Conservation (phyloP, 148 eudicot species). For the Diospyros kaki region DNA sequence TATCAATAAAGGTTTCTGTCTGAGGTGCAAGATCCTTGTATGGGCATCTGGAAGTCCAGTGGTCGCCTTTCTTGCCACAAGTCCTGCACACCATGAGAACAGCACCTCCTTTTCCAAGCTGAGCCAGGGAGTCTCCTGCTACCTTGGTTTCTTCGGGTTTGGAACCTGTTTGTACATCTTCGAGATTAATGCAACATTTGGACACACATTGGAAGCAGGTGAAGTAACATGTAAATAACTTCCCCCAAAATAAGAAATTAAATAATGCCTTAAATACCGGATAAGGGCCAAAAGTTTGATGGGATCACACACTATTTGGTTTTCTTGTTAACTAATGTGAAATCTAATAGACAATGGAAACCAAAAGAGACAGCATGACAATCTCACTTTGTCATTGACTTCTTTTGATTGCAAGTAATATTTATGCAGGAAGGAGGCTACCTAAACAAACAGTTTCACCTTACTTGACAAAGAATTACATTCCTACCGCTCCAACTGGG, state of each 20-base stretch:
- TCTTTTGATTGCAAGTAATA: too few relatives aligned
- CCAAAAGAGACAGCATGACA: neutral
- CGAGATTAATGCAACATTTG: neutral
- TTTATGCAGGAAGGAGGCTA: too few relatives aligned
- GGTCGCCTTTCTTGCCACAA: slow-evolving; percentile 93
- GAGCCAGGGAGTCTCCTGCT: slow-evolving; percentile 50
- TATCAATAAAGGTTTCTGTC: slow-evolving; percentile 44
- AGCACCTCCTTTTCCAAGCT: slow-evolving; percentile 53
- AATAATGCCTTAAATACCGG: neutral
- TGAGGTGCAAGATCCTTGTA: slow-evolving; percentile 84
- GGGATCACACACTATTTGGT: too few relatives aligned
- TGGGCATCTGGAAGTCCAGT: slow-evolving; percentile 91
- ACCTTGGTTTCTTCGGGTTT: slow-evolving; percentile 61
- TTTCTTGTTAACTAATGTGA: neutral
- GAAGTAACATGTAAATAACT: neutral
- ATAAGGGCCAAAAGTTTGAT: neutral
- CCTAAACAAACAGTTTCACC: too few relatives aligned
- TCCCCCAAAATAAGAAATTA: neutral
- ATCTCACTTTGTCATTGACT: neutral
- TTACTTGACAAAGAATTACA: too few relatives aligned
- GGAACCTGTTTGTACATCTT: slow-evolving; percentile 37
- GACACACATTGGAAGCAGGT: neutral
- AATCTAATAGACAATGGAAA: too few relatives aligned
- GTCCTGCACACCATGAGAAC: slow-evolving; percentile 90
- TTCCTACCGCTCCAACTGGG: too few relatives aligned